These are phyloP conservation scores for Kondoa subrosea DNA, from an alignment of 768 basidiomycete species.

Conservation along the genomic window DNA sequence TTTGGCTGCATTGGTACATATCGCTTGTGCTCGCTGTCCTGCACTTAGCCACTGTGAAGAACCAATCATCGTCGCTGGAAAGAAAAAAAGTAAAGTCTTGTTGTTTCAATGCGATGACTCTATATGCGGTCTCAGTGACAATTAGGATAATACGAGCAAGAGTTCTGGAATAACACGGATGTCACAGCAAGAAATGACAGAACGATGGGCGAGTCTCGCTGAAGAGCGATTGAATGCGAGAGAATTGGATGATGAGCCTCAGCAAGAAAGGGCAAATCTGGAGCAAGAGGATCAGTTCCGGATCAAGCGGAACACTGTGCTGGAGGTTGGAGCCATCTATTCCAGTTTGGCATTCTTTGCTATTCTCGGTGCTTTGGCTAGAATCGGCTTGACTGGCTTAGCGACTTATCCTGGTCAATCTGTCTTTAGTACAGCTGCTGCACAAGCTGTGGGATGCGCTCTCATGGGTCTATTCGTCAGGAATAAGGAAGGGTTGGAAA, in stretches of 20 bases:
- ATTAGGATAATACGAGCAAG: too few species aligned
- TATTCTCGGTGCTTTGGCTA: constrained; percentile 19
- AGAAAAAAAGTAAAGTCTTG: too few species aligned
- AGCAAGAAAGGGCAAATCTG: too few species aligned
- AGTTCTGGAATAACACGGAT: too few species aligned
- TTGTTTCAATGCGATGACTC: too few species aligned
- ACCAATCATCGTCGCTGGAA: neutral
- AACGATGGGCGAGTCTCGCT: too few species aligned
- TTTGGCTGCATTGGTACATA: neutral
- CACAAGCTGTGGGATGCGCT: constrained; percentile 72
- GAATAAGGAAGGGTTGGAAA: constrained; percentile 53
- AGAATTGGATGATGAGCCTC: too few species aligned
- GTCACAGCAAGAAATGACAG: too few species aligned
- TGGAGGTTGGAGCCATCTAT: neutral
- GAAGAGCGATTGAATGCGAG: too few species aligned
- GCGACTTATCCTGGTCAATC: constrained; percentile 26
- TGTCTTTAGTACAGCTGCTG: constrained; percentile 72
- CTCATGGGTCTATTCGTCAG: constrained; percentile 70
- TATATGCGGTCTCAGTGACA: too few species aligned
- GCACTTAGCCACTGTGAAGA: neutral
- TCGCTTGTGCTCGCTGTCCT: neutral
- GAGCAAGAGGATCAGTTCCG: too few species aligned
- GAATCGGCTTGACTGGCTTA: neutral
- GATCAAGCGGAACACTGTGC: too few species aligned
- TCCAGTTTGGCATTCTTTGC: constrained; percentile 12